Conservation (phyloP, 2,329 filamentous ascomycete species). For the Alternaria longipes region DNA sequence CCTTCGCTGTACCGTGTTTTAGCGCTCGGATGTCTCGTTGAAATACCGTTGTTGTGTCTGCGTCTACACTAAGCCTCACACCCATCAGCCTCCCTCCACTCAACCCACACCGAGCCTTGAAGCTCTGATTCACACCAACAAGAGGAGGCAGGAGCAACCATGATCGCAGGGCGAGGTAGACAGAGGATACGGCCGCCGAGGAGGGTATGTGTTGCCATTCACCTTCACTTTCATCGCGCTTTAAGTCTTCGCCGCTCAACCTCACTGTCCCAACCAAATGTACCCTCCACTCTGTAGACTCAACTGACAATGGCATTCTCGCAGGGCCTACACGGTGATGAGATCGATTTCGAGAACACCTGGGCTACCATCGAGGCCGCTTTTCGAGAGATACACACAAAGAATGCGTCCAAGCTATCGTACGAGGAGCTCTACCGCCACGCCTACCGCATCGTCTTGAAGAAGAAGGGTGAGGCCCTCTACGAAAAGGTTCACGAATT, state of each 20-base stretch:
- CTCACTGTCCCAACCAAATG: background rate
- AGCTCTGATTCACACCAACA: background rate
- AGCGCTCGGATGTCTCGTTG: background rate
- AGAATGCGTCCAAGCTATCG: slow-evolving; percentile 87
- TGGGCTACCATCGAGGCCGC: slow-evolving; percentile 82
- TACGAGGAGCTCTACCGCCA: slow-evolving; percentile 96
- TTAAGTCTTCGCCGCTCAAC: background rate
- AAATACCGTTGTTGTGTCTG: background rate
- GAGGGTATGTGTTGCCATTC: slow-evolving; percentile 63
- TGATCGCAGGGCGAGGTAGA: slow-evolving; percentile 64
- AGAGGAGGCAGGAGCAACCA: slow-evolving; percentile 36
- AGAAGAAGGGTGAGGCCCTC: slow-evolving; percentile 82
- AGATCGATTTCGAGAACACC: slow-evolving; percentile 82
- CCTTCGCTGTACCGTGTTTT: background rate
- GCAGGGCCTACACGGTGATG: slow-evolving; percentile 68
- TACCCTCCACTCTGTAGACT: background rate
- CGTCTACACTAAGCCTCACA: background rate
- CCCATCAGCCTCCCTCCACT: slow-evolving; percentile 8
- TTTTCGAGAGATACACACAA: slow-evolving; percentile 86
- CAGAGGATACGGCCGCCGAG: slow-evolving; percentile 73
- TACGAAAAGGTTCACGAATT: slow-evolving; percentile 84
- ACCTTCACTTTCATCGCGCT: slow-evolving; percentile 11
- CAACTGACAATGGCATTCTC: slow-evolving; percentile 22
- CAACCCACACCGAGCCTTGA: background rate
- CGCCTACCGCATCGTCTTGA: slow-evolving; percentile 91